Evolutionary conservation across 495 filamentous ascomycete genomes (phyloP).

Genomic region (Pseudoneurospora amorphoporcata): DNA sequence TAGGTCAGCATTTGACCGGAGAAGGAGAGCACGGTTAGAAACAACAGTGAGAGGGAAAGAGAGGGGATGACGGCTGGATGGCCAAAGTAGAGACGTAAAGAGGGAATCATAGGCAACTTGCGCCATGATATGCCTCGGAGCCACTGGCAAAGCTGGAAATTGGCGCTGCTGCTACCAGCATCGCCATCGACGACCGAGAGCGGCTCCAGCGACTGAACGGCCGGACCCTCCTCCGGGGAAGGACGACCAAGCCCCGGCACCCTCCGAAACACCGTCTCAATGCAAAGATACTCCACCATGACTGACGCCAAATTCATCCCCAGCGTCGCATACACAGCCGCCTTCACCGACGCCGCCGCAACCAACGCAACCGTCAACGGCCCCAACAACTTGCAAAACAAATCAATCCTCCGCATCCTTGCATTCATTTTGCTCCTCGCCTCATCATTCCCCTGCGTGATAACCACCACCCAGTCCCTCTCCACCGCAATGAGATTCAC

Average conservation of each 20-base stretch:
- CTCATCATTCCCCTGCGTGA: constrained; percentile 15
- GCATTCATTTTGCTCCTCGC: constrained; percentile 39
- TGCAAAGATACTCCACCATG: constrained; percentile 46
- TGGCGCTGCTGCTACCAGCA: neutral
- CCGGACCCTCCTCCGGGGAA: neutral
- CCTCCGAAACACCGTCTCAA: constrained; percentile 31
- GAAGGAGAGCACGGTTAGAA: constrained; percentile 51
- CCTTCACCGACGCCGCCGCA: constrained; percentile 19
- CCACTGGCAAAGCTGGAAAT: neutral
- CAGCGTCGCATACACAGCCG: constrained; percentile 27
- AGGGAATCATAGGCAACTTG: constrained; percentile 6
- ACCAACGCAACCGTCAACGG: constrained; percentile 48
- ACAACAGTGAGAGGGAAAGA: constrained; percentile 43
- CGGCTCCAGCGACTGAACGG: neutral
- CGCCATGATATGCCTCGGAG: neutral
- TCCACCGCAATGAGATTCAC: constrained; percentile 55
- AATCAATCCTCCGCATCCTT: constrained; percentile 59
- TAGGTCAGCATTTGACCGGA: constrained; percentile 51
- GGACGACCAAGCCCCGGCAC: neutral
- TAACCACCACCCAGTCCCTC: constrained; percentile 51
- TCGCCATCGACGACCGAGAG: neutral
- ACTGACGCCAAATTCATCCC: constrained; percentile 34
- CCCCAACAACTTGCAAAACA: constrained; percentile 59
- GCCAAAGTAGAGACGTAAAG: constrained; percentile 29
- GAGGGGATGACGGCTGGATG: constrained; percentile 43